These are phyloP conservation scores for Ceratobasidium sp. DNA, from an alignment of 1,284 basidiomycete species.

Conservation along the genomic window DNA sequence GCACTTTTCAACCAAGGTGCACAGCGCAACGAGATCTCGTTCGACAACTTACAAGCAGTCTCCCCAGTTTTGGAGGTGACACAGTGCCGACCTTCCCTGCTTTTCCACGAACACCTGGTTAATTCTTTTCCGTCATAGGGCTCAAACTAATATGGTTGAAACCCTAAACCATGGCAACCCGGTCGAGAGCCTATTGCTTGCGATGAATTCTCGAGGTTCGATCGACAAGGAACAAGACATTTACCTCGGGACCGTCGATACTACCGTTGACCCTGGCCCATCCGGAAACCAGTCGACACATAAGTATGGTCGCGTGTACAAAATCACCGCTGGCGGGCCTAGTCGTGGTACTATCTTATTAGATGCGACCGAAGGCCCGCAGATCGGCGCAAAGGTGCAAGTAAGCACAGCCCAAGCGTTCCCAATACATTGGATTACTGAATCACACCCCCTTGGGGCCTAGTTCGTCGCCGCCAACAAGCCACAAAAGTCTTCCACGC, in stretches of 20 bases:
- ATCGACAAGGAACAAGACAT: constrained; percentile 75
- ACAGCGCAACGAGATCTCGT: constrained; percentile 57
- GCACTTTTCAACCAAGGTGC: constrained; percentile 59
- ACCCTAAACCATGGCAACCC: constrained; percentile 73
- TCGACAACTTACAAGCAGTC: constrained; percentile 66
- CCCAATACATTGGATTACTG: no score
- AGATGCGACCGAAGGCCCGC: constrained; percentile 69
- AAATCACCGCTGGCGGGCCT: constrained; percentile 82
- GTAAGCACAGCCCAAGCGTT: constrained; percentile 58
- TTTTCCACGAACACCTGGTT: not conserved
- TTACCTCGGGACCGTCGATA: constrained; percentile 61
- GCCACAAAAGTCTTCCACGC: constrained; percentile 28
- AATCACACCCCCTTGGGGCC: constrained; percentile 40
- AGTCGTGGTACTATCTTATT: constrained; percentile 79
- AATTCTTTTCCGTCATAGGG: constrained; percentile 56
- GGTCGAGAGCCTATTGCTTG: constrained; percentile 71
- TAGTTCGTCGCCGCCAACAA: constrained; percentile 45
- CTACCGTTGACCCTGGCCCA: constrained; percentile 28
- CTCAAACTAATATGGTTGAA: constrained; percentile 83
- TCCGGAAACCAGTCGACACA: constrained; percentile 55
- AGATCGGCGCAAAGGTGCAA: constrained; percentile 68
- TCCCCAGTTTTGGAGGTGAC: constrained; percentile 67
- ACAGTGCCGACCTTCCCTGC: constrained; percentile 56
- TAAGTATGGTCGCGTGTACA: constrained; percentile 58
- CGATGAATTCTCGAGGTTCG: constrained; percentile 59